These are phyloP conservation scores for Russula sp. DNA, from an alignment of 768 basidiomycete species.

Conservation along the genomic window DNA sequence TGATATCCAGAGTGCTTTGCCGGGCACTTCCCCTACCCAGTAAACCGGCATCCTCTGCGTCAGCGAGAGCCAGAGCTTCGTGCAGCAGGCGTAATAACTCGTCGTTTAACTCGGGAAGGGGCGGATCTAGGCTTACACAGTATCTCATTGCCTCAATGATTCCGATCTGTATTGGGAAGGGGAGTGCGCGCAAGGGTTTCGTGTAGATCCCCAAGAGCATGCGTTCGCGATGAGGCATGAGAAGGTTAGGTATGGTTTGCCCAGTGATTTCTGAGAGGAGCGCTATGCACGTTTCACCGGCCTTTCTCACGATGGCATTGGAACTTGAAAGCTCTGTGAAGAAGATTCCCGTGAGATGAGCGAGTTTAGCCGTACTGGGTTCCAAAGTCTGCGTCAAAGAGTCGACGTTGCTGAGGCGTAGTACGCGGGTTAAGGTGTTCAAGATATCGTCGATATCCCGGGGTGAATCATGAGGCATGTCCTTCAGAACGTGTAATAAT, in stretches of 20 bases:
- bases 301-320: conserved; percentile 77
- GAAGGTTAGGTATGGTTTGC: conserved; percentile 68
- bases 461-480: conserved; percentile 86
- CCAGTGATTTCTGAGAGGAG: conserved; percentile 70
- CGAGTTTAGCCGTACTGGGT: conserved; percentile 41
- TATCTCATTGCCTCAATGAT: conserved; percentile 97
- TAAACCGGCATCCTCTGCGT: conserved; percentile 87
- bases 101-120: conserved; percentile 86
- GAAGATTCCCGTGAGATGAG: conserved; percentile 74
- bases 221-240: conserved; percentile 79
- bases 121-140: conserved; percentile 83
- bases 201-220: conserved; percentile 87
- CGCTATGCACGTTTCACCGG: conserved; percentile 74
- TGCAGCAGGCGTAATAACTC: conserved; percentile 87
- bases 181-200: conserved; percentile 93
- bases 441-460: conserved; percentile 73
- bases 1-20: conserved; percentile 74
- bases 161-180: conserved; percentile 92
- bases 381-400: conserved; percentile 41
- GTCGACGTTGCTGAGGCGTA: conserved; percentile 53
- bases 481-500: conserved; percentile 86
- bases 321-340: conserved; percentile 86
- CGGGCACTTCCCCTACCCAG: conserved; percentile 68
- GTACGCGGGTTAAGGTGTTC: conserved; percentile 63
- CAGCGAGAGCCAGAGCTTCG: conserved; percentile 91